Evolutionary conservation across 805 yeast genomes (phyloP), one percentile per base, ranked within the genome.

Genomic region (Nakazawaea wyomingensis): DNA sequence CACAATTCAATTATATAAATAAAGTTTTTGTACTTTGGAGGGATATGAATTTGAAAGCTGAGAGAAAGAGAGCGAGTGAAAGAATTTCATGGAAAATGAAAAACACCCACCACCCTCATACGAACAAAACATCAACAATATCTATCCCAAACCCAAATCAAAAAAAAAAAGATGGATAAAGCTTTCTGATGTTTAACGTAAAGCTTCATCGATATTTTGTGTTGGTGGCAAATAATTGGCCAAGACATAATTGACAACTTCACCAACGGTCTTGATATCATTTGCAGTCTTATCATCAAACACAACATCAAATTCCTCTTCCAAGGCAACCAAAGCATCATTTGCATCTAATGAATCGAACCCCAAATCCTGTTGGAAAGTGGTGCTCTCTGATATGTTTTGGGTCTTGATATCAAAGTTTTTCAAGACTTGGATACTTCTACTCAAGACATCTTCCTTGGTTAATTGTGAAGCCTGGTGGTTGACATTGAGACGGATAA

Each of bases 311-410:
- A 82, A 82, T 62, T 82, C 90, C 73, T 90, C 96, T 72, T 91
- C 99, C 58, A 91, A 82, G 45, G 96, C 96, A 65, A 93, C 96
- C 55, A 93, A 76, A 44, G 93, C 90, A 71, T 91, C 99, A 49
- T 91, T 96, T 50, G 93, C 85, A 60, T 91, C 99, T 53, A 91
- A 75, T 8, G 96, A 86, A 66, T 91, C 99, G 60, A 86, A 76
- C n/a, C 90, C 91, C 53, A 86, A 75, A 57, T 86, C 95, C 54
- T 74, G 74, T 53, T 69, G 71, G 62, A 77, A 77, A 46, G 75
- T 69, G 29, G 82, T 67, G 35, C 66, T 72, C 49, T 54, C 27
- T 6, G 55, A 50, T 30, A 65, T 62, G 13, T 48, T 45, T 21
- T 38, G 38, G 19, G 48, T 46, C 45, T 47, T 49, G 37, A 49